Base-by-base conservation (phyloP, 2,329 filamentous ascomycete genomes). In the Curvularia sp. region DNA sequence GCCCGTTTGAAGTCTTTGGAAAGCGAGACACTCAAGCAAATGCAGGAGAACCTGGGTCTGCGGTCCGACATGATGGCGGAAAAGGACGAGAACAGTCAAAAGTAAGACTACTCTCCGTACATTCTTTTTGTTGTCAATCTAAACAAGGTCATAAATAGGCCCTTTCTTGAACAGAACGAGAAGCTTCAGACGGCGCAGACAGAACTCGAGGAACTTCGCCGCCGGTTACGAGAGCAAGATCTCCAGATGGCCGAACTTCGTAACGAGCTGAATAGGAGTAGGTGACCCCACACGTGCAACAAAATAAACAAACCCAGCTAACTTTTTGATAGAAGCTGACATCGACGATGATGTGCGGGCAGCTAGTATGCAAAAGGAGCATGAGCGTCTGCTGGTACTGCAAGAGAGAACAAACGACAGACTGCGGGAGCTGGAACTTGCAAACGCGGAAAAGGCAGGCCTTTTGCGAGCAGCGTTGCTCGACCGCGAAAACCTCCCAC, bases 1-100 rank as follows among this genome's bases (percentile, higher is more conserved):
- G 71, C 73, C 23, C 67, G 76, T 8, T 55, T 77, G 55, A 74
- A 72, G 63, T 74, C 71, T 6, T 63, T 79, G 6, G 77, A 80
- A 57, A 63, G 69, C 15, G 75, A 79, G 53, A 79, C 77, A 23
- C 71, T 80, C 28, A 77, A 79, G 61, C 74, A 78, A 27, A 75
- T 78, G 67, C 75, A 78, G 48, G 78, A 80, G 53, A 78, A 78
- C 50, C 54, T 77, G 9, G 76, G 75, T 1, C 55, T 78, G 19
- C 69, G 73, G 41, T 74, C 76, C 4, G 74, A 78, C 25, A 68
- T 79, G 51, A 74, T 76, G 68, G 63, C 69, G 9, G 68, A 67
- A 47, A 72, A 73, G 53, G 71, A 78, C 46, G 73, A 77, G 41
- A 68, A 72, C 19, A 74, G 65, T 39, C 69, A 77, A 53, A 74